Evolutionary conservation across 371 early-diverging fungal species (phyloP), one percentile per base, ranked within the genome.

Genomic region (Actinomortierella ambigua): DNA sequence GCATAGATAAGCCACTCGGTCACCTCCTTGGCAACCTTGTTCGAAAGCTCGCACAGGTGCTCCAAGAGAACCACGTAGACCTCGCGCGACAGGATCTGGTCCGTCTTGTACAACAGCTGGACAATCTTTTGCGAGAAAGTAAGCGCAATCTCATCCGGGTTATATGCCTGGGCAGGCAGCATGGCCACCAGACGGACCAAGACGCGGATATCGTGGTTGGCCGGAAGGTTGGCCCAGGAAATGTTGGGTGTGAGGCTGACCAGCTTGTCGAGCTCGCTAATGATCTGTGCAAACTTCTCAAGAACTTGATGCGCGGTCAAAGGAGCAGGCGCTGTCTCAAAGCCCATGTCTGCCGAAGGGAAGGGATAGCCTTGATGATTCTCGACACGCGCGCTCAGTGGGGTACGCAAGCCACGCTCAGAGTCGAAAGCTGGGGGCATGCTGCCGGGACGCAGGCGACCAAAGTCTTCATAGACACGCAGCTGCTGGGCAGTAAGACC

Each of bases 1-100:
- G 93, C 86, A 77, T 93, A 96, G n/a, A 95, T 84, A 15, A 99
- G 76, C 98, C 98, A 98, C 23, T 86, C 82, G 2, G 84, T 89
- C 41, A 98, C 91, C 75, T 97, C 94, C 47, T 88, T 87, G 23
- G 85, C 87, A 0, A 93, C 91, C 27, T 85, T 84, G 55, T 83
- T 83, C 0, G 95, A 93, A 26, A 86, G 68, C 53, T 93, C 92
- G 63, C 93, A 94, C 15, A 97, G 76, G 5, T 87, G 80, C 56
- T 90, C 91, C 56, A 99, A 77, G 2, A 98, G 70, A 8, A 87
- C 77, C 4, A 93, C 88, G 65, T 93, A 96, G 24, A 92, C 82
- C 53, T 95, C 95, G 20, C 92, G 85, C 3, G 90, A 83, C 18
- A 96, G 76, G 1, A 78, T 75, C 13, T 88, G 84, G 22, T 94